phyloP scores from a whole-genome alignment of 495 filamentous ascomycete species.

The Penicillium simplicissimum region DNA sequence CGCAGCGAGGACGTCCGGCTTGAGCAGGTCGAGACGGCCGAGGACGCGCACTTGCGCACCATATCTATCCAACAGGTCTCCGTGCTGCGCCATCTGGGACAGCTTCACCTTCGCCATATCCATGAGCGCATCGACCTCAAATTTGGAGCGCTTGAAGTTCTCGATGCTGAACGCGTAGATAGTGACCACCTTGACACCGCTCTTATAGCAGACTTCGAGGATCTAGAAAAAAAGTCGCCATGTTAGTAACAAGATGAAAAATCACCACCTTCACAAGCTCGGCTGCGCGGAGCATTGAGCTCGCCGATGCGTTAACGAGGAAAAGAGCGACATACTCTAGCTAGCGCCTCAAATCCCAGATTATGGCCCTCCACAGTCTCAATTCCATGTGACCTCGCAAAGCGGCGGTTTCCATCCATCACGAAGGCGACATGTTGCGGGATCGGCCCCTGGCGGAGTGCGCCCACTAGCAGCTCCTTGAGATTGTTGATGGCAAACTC shows the following conservation, averaged over 20 bases:
- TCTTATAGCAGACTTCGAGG: slow-evolving; percentile 96
- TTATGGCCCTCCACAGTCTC: slow-evolving; percentile 98
- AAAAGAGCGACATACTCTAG: slow-evolving; percentile 54
- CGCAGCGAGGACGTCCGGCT: slow-evolving; percentile 82
- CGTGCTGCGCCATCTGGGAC: slow-evolving; percentile 85
- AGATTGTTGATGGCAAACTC: slow-evolving; percentile 76
- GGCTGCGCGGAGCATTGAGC: slow-evolving; percentile 10
- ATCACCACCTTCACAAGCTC: background rate
- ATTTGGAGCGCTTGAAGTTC: slow-evolving; percentile 97
- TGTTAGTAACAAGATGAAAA: background rate
- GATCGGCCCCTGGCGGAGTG: slow-evolving; percentile 84
- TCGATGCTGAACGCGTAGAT: slow-evolving; percentile 99
- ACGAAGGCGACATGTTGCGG: slow-evolving; percentile 95
- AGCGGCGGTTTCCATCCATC: slow-evolving; percentile 96
- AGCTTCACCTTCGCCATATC: slow-evolving; percentile 96
- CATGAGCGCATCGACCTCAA: slow-evolving; percentile 97
- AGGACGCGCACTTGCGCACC: slow-evolving; percentile 83
- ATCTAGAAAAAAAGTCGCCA: slow-evolving; percentile 53
- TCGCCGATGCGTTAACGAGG: slow-evolving; percentile 1
- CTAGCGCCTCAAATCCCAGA: slow-evolving; percentile 91
- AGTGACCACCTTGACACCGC: slow-evolving; percentile 89
- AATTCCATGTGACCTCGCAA: slow-evolving; percentile 84
- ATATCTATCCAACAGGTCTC: slow-evolving; percentile 89
- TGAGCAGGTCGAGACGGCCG: slow-evolving; percentile 76
- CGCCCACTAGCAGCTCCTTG: slow-evolving; percentile 80